phyloP scores from a whole-genome alignment of 148 eudicot species.

The Mesembryanthemum crystallinum region DNA sequence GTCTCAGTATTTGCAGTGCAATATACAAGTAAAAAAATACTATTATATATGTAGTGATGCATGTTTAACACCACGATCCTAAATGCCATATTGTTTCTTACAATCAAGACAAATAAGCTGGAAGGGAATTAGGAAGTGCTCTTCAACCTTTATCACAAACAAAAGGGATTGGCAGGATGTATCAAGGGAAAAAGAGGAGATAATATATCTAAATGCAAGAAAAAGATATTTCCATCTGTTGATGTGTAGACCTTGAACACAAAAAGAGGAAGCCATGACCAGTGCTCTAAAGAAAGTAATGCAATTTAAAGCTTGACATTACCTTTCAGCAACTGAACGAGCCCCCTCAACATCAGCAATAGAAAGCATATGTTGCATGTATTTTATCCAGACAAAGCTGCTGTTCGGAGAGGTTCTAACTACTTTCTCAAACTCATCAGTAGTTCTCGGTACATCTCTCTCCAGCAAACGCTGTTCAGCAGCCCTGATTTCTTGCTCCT shows the following conservation, averaged over 20 bases:
- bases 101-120: not conserved
- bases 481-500: slow-evolving; percentile 78
- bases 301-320: slow-evolving; percentile 9
- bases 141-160: not conserved
- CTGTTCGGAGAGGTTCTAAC: slow-evolving; percentile 71
- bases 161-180: not conserved
- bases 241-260: not conserved
- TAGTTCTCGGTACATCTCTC: slow-evolving; percentile 60
- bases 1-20: not conserved
- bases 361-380: slow-evolving; percentile 75
- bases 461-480: slow-evolving; percentile 83
- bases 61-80: not conserved
- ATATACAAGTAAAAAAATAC: not conserved
- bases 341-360: slow-evolving; percentile 85
- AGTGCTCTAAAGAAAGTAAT: not conserved
- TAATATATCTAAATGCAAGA: not conserved
- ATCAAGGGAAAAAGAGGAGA: not conserved
- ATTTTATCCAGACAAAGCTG: slow-evolving; percentile 88
- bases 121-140: not conserved
- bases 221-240: not conserved
- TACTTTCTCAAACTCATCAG: slow-evolving; percentile 83
- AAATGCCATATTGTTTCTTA: not conserved
- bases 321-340: slow-evolving; percentile 90
- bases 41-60: not conserved
- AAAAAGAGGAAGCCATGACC: not conserved